Base-by-base conservation (phyloP, 148 eudicot genomes). In the Talinum fruticosum region DNA sequence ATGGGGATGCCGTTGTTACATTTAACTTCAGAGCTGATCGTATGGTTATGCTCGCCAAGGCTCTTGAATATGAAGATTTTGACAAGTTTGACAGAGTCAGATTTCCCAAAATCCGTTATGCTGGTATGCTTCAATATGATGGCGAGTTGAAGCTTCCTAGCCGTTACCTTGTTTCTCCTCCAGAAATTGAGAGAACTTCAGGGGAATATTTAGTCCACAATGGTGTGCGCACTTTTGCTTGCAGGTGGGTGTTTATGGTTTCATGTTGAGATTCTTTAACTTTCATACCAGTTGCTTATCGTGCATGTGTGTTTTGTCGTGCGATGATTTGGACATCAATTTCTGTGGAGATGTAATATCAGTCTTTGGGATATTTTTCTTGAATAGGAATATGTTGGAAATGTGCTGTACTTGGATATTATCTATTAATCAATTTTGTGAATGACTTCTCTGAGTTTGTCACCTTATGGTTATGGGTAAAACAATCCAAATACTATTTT, bases 1-100 rank as follows among this genome's bases (percentile, higher is more conserved):
- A 95, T 76, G 98, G 97, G 1, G 98, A 95, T 87, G 97, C 97
- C 69, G 97, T 95, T 75, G 98, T 95, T 35, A 92, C 98, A 51
- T 10, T 91, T 74, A 95, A 95, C 79, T 95, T 88, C 83, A 74
- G 98, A 37, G 98, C 98, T 47, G 98, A 95, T 80, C 97, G 98
- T 69, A 95, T 95, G 98, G 87, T 84, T 80, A 95, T 95, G 98
- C 79, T 91, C 44, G 98, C 98, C 12, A 92, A 90, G 82, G 92
- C 98, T 67, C 96, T 95, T 54, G 97, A 95, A 65, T 91, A 92
- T 54, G 89, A 87, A 54, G 70, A 92, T 37, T 95, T 95, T 70
- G 96, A 95, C 45, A 88, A 90, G 78, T 95, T 95, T 79, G 97
- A 95, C 41, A 83, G 93, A 62, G 93, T 93, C 14, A 76, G 97